Evolutionary conservation across 108 stramenopile genomes (phyloP), one percentile per base, ranked within the genome.

Genomic region (Nannochloropsis gaditana): DNA sequence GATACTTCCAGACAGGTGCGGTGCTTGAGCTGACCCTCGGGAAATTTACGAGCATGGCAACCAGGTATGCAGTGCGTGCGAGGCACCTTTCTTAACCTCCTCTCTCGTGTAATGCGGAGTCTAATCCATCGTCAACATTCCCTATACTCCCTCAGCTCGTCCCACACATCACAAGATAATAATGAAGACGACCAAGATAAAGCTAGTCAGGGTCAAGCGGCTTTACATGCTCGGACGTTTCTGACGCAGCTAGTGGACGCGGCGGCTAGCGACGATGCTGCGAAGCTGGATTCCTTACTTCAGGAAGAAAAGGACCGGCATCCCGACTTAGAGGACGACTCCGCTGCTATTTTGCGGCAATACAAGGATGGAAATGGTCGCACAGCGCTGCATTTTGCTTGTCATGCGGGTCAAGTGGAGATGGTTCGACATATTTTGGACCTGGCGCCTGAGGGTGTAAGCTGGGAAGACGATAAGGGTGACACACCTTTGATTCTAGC

Each of bases 311-410:
- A 8, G 6, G 59, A 15, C 59, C 59, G 59, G 59, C 59, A 73
- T 73, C 59, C 59, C 59, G 59, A 73, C 6, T 73, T 73, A 6
- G 8, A 6, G n/a, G 59, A 73, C 59, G 59, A 73, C 59, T n/a
- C 59, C n/a, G 59, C 59, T 3, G 8, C n/a, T n/a, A n/a, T 73
- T 73, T n/a, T 73, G n/a, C 59, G 59, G 15, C 59, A 73, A 73
- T 73, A 73, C 31, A 81, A 81, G 21, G 88, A 89, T 43, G 88
- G 82, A 10, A 86, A 89, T 47, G 88, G 88, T 21, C 88, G 88
- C n/a, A 86, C 85, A 9, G 88, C 88, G 11, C 80, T 89, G 79
- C 88, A 89, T 44, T 89, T 89, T 17, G 88, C 88, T n/a, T 86
- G 85, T 17, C 82, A 73, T 42, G 83, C 59, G 45, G 88, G 88